Conservation (phyloP, 2,329 filamentous ascomycete genomes). For the Phaeosphaeriaceae sp. region DNA sequence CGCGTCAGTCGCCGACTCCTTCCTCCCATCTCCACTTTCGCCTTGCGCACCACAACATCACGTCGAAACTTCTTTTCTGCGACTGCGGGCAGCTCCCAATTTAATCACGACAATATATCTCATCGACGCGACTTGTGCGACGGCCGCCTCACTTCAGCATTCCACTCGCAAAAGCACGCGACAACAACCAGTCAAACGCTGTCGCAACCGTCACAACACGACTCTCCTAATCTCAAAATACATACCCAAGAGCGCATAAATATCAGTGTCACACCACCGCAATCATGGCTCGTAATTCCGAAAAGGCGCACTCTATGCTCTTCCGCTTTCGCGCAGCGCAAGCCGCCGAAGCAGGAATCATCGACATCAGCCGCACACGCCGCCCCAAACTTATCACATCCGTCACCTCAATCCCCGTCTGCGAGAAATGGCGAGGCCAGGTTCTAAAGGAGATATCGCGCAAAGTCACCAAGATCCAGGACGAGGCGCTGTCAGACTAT, state of each 20-base stretch:
- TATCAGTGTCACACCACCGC: slow-evolving; percentile 15
- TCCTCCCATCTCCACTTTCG: slow-evolving; percentile 20
- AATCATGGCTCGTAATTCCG: slow-evolving; percentile 84
- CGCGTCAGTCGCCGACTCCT: slow-evolving; percentile 31
- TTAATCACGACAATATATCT: slow-evolving; percentile 16
- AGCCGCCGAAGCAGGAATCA: slow-evolving; percentile 93
- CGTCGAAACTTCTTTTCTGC: slow-evolving; percentile 21
- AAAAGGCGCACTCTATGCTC: slow-evolving; percentile 99
- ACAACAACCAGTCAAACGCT: neutral
- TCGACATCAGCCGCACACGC: slow-evolving; percentile 88
- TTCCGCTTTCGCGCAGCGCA: slow-evolving; percentile 99
- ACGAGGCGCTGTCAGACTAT: slow-evolving; percentile 88
- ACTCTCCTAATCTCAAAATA: neutral
- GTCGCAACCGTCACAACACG: neutral
- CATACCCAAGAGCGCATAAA: neutral
- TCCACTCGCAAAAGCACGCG: neutral
- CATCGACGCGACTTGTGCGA: neutral
- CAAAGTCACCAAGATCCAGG: slow-evolving; percentile 96
- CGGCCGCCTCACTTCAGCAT: neutral
- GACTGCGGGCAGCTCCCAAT: slow-evolving; percentile 37
- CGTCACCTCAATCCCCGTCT: slow-evolving; percentile 81
- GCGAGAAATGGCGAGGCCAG: slow-evolving; percentile 98
- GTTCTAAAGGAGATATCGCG: slow-evolving; percentile 96
- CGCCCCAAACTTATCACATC: slow-evolving; percentile 91
- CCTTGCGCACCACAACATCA: slow-evolving; percentile 18